A percentile compares a stretch with the other conserved stretches of the same genome.
phyloP scores from a whole-genome alignment of 768 basidiomycete genomes.

The Amanita molliuscula region DNA sequence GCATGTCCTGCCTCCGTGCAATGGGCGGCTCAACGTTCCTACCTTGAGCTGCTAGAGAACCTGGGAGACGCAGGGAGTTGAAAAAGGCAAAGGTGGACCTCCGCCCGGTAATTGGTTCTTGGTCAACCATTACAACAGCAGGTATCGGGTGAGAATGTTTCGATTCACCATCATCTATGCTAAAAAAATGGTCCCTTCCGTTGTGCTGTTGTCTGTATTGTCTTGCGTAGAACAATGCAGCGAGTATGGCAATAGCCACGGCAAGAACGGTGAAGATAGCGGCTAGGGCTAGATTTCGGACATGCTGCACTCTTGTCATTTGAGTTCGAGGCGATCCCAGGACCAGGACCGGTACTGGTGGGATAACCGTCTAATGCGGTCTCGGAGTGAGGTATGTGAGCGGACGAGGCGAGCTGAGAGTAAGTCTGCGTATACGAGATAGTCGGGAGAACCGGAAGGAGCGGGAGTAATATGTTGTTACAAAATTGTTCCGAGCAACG shows the following conservation, averaged over 20 bases:
- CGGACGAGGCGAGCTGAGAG: not conserved
- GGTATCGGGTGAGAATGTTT: conserved; percentile 27
- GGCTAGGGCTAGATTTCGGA: not conserved
- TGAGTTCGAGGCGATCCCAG: not conserved
- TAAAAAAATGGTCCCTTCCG: not conserved
- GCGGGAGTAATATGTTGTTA: conserved; percentile 30
- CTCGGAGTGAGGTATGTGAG: conserved; percentile 14
- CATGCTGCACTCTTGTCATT: not conserved
- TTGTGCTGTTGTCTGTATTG: conserved; percentile 6
- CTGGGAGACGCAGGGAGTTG: not conserved
- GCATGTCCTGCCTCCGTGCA: conserved; percentile 52
- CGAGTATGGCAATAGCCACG: not conserved
- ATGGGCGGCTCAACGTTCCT: not conserved
- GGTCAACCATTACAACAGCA: conserved; percentile 15
- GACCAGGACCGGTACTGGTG: not conserved
- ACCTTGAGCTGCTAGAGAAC: not conserved
- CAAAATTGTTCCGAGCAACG: conserved; percentile 29
- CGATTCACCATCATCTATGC: conserved; percentile 18
- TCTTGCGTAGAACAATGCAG: not conserved
- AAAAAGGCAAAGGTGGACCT: conserved; percentile 8
- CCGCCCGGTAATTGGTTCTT: conserved; percentile 7
- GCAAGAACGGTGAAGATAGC: not conserved
- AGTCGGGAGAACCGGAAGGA: conserved; percentile 19
- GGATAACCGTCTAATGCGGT: conserved; percentile 10
- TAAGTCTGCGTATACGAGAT: conserved; percentile 18